These are phyloP conservation scores for Coniochaeta sp. DNA, from an alignment of 2,329 filamentous ascomycete species.

Conservation along the genomic window DNA sequence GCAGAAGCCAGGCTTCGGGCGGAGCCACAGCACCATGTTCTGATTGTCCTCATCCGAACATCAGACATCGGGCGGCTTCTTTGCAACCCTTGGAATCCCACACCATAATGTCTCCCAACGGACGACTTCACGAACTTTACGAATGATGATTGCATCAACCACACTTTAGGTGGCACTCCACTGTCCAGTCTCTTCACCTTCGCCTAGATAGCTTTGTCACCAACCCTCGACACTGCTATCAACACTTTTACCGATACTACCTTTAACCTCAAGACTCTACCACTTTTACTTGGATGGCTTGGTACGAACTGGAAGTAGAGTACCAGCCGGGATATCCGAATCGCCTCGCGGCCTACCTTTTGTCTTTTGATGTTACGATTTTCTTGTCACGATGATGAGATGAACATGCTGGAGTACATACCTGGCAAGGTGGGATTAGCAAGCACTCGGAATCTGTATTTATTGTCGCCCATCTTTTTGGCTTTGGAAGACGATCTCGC, in stretches of 20 bases:
- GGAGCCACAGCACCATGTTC: conserved; percentile 25
- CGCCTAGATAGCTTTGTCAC: not conserved
- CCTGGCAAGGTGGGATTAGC: not conserved
- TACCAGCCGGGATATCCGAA: not conserved
- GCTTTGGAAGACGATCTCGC: not conserved
- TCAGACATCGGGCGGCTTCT: not conserved
- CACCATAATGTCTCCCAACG: not conserved
- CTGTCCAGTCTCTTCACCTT: not conserved
- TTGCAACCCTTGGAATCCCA: not conserved
- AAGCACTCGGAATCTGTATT: not conserved
- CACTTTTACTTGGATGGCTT: not conserved
- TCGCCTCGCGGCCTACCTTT: not conserved
- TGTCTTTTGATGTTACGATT: not conserved
- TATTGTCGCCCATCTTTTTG: not conserved
- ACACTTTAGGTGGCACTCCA: not conserved
- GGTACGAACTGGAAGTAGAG: conserved; percentile 1
- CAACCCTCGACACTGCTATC: not conserved
- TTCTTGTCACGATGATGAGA: conserved; percentile 6
- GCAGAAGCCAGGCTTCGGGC: conserved; percentile 28
- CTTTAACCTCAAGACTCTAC: not conserved
- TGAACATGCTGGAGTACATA: conserved; percentile 4
- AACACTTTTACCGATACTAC: not conserved
- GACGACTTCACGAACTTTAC: not conserved
- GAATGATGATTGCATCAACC: conserved; percentile 2
- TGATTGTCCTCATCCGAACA: conserved; percentile 9